phyloP scores from a whole-genome alignment of 2,329 filamentous ascomycete species.

The Arthrinium puccinioides region DNA sequence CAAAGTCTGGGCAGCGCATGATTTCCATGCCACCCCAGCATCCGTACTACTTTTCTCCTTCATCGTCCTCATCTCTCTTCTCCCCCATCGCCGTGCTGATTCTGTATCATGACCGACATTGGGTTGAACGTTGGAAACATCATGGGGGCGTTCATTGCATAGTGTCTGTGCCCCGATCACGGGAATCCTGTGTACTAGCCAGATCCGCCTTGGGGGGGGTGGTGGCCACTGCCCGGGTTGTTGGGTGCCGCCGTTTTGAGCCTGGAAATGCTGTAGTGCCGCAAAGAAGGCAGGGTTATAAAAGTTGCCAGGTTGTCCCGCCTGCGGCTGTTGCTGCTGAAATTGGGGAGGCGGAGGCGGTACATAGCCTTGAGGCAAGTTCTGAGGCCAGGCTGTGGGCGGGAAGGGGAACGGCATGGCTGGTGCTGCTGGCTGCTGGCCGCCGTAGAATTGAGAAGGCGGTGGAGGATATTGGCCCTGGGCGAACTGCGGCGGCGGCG shows the following conservation, averaged over 20 bases:
- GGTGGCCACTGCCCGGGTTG: constrained; percentile 26
- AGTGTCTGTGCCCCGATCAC: too few relatives aligned
- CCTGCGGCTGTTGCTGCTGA: constrained; percentile 26
- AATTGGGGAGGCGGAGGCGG: constrained; percentile 34
- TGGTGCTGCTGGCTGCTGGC: constrained; percentile 27
- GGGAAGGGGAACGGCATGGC: constrained; percentile 35
- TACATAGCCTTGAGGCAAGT: constrained; percentile 20
- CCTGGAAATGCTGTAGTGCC: constrained; percentile 33
- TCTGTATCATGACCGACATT: too few relatives aligned
- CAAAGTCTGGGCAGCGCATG: too few relatives aligned
- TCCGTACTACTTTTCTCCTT: too few relatives aligned
- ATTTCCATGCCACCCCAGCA: too few relatives aligned
- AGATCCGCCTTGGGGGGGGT: constrained; percentile 3
- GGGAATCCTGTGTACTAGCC: not conserved
- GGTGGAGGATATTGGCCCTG: constrained; percentile 17
- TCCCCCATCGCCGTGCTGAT: too few relatives aligned
- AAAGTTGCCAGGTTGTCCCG: constrained; percentile 25
- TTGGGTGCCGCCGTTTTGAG: constrained; percentile 18
- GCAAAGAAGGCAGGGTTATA: constrained; percentile 54
- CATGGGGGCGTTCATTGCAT: too few relatives aligned
- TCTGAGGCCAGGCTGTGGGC: constrained; percentile 33
- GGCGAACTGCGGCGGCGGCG: constrained; percentile 25
- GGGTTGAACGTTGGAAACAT: too few relatives aligned
- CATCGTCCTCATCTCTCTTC: too few relatives aligned
- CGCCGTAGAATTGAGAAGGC: constrained; percentile 22